Percentiles rank a stretch among this genome's conserved stretches.
phyloP scores from a whole-genome alignment of 2,329 filamentous ascomycete species.

The Dactylellina sp. region DNA sequence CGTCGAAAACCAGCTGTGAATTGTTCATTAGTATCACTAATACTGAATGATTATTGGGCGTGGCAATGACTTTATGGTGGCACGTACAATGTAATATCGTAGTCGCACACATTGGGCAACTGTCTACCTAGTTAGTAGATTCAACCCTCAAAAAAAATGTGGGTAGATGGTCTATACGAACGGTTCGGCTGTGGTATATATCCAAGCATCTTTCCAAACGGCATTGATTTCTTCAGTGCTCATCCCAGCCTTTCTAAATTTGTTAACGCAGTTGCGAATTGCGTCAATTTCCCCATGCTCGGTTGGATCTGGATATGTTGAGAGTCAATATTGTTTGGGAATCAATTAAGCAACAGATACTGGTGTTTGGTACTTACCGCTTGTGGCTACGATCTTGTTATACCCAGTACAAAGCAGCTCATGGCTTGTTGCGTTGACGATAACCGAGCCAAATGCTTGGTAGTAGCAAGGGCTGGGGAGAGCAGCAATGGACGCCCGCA shows the following conservation, averaged over 20 bases:
- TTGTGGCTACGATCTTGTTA: slow-evolving; percentile 31
- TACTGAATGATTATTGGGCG: not conserved
- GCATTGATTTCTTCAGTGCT: slow-evolving; percentile 26
- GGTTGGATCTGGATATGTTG: slow-evolving; percentile 19
- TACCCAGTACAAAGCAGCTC: slow-evolving; percentile 44
- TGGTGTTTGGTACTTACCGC: slow-evolving; percentile 30
- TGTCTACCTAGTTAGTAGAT: not conserved
- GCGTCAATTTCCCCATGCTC: slow-evolving; percentile 52
- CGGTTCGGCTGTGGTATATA: slow-evolving; percentile 53
- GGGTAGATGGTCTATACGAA: not conserved
- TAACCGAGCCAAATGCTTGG: slow-evolving; percentile 51
- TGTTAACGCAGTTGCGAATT: slow-evolving; percentile 42
- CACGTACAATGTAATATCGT: slow-evolving; percentile 44
- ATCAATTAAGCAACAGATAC: not conserved
- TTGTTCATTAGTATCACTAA: not conserved
- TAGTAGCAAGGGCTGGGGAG: slow-evolving; percentile 47
- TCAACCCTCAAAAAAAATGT: not conserved
- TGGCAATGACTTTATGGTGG: not conserved
- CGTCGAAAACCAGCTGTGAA: slow-evolving; percentile 43
- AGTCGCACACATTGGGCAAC: slow-evolving; percentile 46
- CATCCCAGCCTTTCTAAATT: slow-evolving; percentile 39
- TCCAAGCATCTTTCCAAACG: slow-evolving; percentile 51
- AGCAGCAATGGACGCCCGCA: slow-evolving; percentile 43
- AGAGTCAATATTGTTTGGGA: not conserved
- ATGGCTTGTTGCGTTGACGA: slow-evolving; percentile 40